Evolutionary conservation across 345 rosid species (phyloP).

Genomic region (Chamaenerion angustifolium): DNA sequence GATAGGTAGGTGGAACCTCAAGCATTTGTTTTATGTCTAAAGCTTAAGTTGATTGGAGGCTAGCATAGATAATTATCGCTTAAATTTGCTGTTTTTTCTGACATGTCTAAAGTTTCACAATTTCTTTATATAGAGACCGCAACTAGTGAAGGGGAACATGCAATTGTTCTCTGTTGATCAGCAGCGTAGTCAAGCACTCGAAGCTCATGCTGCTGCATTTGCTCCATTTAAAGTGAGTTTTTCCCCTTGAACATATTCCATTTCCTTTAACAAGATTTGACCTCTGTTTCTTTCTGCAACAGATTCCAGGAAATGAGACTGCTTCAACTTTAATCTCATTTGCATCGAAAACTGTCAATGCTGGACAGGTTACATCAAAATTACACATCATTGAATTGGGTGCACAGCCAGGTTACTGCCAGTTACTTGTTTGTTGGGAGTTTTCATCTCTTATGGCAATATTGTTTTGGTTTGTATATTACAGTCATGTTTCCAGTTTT

Average conservation of each 20-base stretch:
- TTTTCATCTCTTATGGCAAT: no score
- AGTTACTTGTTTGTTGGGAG: no score
- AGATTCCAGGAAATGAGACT: constrained; percentile 98
- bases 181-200: constrained; percentile 98
- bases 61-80: no score
- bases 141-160: constrained; percentile 90
- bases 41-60: no score
- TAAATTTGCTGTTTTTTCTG: no score
- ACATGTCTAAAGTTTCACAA: not conserved
- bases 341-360: constrained; percentile 75
- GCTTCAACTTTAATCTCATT: constrained; percentile 83
- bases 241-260: not conserved
- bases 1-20: no score
- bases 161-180: constrained; percentile 90
- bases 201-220: constrained; percentile 99
- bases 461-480: no score
- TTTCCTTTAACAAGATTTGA: not conserved
- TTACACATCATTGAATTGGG: constrained; percentile 96
- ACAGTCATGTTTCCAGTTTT: no score
- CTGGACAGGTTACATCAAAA: constrained; percentile 87
- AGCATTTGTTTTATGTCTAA: no score
- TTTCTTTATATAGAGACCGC: constrained; percentile 50
- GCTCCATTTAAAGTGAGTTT: constrained; percentile 62
- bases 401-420: constrained; percentile 70
- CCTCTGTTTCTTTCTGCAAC: constrained; percentile 5